Evolutionary conservation across 176 grass and related monocot species (phyloP), one percentile per base, ranked within the genome.

Genomic region (Raddia guianensis): DNA sequence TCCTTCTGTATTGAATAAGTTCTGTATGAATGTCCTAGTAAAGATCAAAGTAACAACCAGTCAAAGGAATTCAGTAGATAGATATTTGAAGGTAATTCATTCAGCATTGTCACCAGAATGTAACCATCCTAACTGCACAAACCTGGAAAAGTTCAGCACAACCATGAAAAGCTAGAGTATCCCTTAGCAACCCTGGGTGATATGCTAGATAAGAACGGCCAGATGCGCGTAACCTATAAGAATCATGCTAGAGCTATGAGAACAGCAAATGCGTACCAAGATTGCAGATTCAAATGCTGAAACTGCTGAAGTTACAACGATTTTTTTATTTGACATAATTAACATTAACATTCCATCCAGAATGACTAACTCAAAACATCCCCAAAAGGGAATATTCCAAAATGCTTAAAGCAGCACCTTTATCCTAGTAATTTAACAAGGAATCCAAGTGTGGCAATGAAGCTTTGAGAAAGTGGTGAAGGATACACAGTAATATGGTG

Each of bases 121-220:
- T 68, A 64, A 56, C 16, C 70, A 86, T 53, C 59, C 62, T 12
- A 82, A 78, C 3, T 62, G 81, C 70, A 86, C 57, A 42, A 87
- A 98, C 95, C 95, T 98, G 92, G 80, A 92, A 98, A 49, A 89
- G 90, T 91, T 98, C 95, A 73, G 95, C 95, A 68, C 95, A 98
- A 67, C 95, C 95, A 94, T 98, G 95, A 92, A 91, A 94, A 76
- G 95, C 95, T 87, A 98, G 74, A 82, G 90, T 91, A 80, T 98
- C 92, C 80, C 92, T 95, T 49, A 99, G 66, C 52, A 99, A 80
- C 55, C 96, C 96, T 45, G 92, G 93, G 48, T 95, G 86, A 89
- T 99, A 95, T 50, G 86, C 89, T 46, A 99, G 79, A 89, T 95
- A 95, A 42, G 90, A 92, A 83, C 21, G 87, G 12, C 90, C 92